Conservation (phyloP, 805 yeast species). For the Millerozyma acaciae region DNA sequence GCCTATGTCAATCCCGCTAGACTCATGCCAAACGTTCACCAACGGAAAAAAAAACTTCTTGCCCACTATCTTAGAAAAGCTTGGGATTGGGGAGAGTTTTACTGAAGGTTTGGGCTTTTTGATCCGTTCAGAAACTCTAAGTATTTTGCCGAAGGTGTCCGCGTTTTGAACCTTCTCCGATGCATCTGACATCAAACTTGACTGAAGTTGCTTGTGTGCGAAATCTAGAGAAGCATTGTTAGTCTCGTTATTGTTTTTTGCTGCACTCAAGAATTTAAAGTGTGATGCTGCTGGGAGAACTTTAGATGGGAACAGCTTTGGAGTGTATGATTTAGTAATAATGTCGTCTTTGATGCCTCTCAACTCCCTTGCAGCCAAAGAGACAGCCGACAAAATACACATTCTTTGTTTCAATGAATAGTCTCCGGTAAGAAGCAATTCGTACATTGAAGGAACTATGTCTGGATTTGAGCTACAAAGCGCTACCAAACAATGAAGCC, state of each 20-base stretch:
- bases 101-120: conserved; percentile 7
- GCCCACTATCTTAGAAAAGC: conserved; percentile 43
- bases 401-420: conserved; percentile 77
- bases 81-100: conserved; percentile 17
- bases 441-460: conserved; percentile 43
- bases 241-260: not conserved
- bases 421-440: conserved; percentile 63
- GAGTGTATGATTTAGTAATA: conserved; percentile 33
- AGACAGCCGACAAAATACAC: conserved; percentile 60
- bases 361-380: conserved; percentile 70
- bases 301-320: conserved; percentile 32
- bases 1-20: conserved; percentile 47
- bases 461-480: conserved; percentile 49
- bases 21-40: conserved; percentile 47
- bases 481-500: conserved; percentile 62
- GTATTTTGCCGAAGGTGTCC: conserved; percentile 37
- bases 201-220: conserved; percentile 19
- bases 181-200: conserved; percentile 28
- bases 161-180: conserved; percentile 29
- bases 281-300: conserved; percentile 48
- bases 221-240: not conserved
- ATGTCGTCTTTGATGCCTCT: conserved; percentile 54
- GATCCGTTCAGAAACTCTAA: conserved; percentile 39
- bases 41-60: conserved; percentile 52
- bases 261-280: conserved; percentile 27